Percentiles rank a stretch among this genome's conserved stretches.
These are phyloP conservation scores for Eutypella sp. DNA, from an alignment of 2,329 filamentous ascomycete species.

Conservation along the genomic window DNA sequence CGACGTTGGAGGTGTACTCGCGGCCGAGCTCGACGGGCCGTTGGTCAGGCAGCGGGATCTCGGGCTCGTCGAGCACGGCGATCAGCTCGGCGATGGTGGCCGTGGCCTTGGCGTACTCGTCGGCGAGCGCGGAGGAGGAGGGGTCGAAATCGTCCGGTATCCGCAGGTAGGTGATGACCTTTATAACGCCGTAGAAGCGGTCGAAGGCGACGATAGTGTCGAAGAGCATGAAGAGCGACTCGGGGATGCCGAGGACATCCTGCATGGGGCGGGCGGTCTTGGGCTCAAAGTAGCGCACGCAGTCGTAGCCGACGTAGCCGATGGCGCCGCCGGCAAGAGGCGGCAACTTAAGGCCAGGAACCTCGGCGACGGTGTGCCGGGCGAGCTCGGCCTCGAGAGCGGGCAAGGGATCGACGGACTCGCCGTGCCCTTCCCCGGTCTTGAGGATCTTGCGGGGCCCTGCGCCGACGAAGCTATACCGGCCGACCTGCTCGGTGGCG, in stretches of 20 bases:
- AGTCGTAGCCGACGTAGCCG: slow-evolving; percentile 96
- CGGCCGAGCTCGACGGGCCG: slow-evolving; percentile 66
- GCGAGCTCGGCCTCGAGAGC: slow-evolving; percentile 76
- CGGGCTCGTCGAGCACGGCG: slow-evolving; percentile 64
- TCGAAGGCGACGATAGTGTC: slow-evolving; percentile 94
- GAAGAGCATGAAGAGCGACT: slow-evolving; percentile 95
- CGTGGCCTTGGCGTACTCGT: slow-evolving; percentile 65
- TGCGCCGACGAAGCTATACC: slow-evolving; percentile 93
- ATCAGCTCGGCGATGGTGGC: slow-evolving; percentile 62
- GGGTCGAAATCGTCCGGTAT: slow-evolving; percentile 52
- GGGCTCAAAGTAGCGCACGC: slow-evolving; percentile 95
- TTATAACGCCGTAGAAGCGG: slow-evolving; percentile 87
- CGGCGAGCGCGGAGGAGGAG: slow-evolving; percentile 44
- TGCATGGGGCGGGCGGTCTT: slow-evolving; percentile 87
- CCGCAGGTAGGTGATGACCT: slow-evolving; percentile 85
- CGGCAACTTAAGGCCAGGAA: slow-evolving; percentile 78
- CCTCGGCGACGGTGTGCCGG: slow-evolving; percentile 71
- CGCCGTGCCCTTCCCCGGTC: slow-evolving; percentile 83
- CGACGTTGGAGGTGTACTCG: slow-evolving; percentile 88
- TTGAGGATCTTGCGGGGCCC: slow-evolving; percentile 74
- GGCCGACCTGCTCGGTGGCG: slow-evolving; percentile 85
- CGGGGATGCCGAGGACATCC: slow-evolving; percentile 82
- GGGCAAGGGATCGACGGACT: slow-evolving; percentile 78
- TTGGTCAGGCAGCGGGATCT: slow-evolving; percentile 74
- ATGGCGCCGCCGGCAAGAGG: slow-evolving; percentile 88